Evolutionary conservation across 1,284 basidiomycete species (phyloP).

Genomic region (Rhodotorula mucilaginosa): DNA sequence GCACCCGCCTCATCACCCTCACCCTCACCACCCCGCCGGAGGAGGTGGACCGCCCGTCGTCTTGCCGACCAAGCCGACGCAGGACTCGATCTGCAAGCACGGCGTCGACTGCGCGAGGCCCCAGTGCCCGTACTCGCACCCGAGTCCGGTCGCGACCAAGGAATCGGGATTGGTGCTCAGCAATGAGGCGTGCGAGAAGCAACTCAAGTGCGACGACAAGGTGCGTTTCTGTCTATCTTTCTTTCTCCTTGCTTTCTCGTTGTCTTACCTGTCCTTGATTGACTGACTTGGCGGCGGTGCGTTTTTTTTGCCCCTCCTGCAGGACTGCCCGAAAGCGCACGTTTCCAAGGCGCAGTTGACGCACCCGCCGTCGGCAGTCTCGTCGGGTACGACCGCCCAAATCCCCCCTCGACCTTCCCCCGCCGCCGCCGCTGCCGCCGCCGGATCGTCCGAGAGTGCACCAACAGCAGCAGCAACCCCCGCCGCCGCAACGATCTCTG

Average conservation of each 20-base stretch:
- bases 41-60: constrained; percentile 37
- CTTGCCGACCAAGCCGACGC: constrained; percentile 51
- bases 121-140: constrained; percentile 81
- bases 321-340: constrained; percentile 46
- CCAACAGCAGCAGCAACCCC: background rate
- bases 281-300: background rate
- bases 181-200: constrained; percentile 81
- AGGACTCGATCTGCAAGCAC: constrained; percentile 75
- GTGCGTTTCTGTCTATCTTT: constrained; percentile 41
- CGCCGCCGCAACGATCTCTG: constrained; percentile 35
- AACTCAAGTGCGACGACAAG: constrained; percentile 77
- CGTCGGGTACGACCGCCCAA: background rate
- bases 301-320: background rate
- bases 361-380: constrained; percentile 4
- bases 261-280: background rate
- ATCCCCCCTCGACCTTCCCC: background rate
- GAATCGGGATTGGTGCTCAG: constrained; percentile 90
- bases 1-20: too few relatives aligned
- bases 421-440: background rate
- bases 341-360: constrained; percentile 42
- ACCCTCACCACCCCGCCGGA: constrained; percentile 1
- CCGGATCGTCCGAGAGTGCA: background rate
- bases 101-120: constrained; percentile 82
- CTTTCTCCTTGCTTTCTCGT: background rate
- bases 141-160: constrained; percentile 82